Evolutionary conservation across 768 basidiomycete species (phyloP), one percentile per base, ranked within the genome.

Genomic region (Xanthoconium stramineum): DNA sequence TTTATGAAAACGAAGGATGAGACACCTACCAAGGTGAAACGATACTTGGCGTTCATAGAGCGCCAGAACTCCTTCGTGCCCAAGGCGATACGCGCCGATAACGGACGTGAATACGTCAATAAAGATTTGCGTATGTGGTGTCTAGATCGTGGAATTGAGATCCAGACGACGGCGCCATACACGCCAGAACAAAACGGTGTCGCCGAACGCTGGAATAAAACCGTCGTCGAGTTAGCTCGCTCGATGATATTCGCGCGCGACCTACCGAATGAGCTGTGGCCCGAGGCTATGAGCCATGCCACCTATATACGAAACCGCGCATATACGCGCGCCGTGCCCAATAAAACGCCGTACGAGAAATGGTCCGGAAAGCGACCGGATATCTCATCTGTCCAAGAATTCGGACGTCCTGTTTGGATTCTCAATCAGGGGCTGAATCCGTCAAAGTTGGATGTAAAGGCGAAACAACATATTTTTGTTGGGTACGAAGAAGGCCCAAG

Each of bases 131-230:
- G 1, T 1, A n/a, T 6, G 0, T 52, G 42, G 50, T 52, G 51
- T 17, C 42, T 52, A 0, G 42, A 44, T 28, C 4, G 4, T 3
- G 74, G 75, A 0, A 74, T 75, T 7, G 61, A 62, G 1, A 55
- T 74, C 0, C 67, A 77, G 15, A 62, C 59, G 0, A 73, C 68
- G 0, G 68, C 67, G 5, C 76, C 73, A 3, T 75, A 78, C 33
- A 70, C 72, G 8, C 73, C 73, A 0, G 59, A 69, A 1, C 73
- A 77, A 29, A 78, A 78, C 55, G 72, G 69, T 8, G 51, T 68
- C n/a, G 70, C 76, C 0, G 76, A 81, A 37, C 46, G 67, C 0
- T 66, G 68, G n/a, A 78, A 78, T 48, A 33, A 62, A 5, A 76
- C 71, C 0, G 36, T 74, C 0, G 24, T 74, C 0, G 67, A 76